Percentiles rank a stretch among this genome's conserved stretches.
Conservation (phyloP, 306 rosid species). For the Fagus sylvatica region DNA sequence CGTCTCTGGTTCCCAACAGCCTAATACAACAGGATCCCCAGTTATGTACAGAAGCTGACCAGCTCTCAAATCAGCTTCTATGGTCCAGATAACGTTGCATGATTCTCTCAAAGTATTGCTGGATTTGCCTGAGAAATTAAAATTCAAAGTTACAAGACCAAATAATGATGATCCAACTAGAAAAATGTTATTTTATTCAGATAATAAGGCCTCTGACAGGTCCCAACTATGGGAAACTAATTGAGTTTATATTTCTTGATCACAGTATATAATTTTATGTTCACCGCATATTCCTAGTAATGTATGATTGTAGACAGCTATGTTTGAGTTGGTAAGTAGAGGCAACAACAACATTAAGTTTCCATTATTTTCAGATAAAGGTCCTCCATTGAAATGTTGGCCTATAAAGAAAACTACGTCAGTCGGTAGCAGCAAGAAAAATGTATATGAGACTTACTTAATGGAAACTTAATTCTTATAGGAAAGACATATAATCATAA, state of each 20-base stretch:
- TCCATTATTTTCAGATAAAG: not conserved
- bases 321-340: slow-evolving; percentile 1
- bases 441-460: not conserved
- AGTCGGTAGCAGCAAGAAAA: not conserved
- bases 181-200: not conserved
- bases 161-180: not conserved
- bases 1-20: slow-evolving; percentile 85
- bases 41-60: slow-evolving; percentile 79
- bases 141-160: not conserved
- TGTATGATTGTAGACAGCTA: not conserved
- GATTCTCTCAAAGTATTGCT: slow-evolving; percentile 45
- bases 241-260: not conserved
- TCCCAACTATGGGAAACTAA: not conserved
- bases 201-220: not conserved
- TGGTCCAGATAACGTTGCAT: slow-evolving; percentile 69
- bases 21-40: slow-evolving; percentile 79
- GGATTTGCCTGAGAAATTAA: slow-evolving; percentile 50
- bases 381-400: not conserved
- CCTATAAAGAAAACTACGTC: not conserved
- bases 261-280: not conserved
- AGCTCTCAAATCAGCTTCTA: slow-evolving; percentile 79
- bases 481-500: not conserved
- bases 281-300: not conserved
- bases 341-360: not conserved
- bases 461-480: not conserved